A percentile compares a stretch with the other conserved stretches of the same genome.
Evolutionary conservation across 768 basidiomycete species (phyloP).

Genomic region (Phanerochaete carnosa): DNA sequence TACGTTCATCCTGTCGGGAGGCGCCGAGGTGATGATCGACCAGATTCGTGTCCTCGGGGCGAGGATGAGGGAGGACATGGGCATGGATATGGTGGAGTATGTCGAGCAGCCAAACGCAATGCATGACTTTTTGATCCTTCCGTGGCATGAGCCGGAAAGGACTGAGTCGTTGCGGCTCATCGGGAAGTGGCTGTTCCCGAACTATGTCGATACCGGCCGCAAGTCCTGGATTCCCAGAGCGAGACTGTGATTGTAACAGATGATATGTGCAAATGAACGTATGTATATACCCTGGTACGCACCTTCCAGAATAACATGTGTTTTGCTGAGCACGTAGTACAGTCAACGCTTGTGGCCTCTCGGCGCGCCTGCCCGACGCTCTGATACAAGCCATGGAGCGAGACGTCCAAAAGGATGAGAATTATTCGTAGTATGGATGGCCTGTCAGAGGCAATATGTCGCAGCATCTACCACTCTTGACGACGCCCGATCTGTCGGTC

Average conservation of each 20-base stretch:
- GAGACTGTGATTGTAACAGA: neutral
- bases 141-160: slow-evolving; percentile 26
- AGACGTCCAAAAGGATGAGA: too few species aligned
- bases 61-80: slow-evolving; percentile 31
- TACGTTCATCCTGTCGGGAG: slow-evolving; percentile 27
- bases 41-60: slow-evolving; percentile 27
- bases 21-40: slow-evolving; percentile 31
- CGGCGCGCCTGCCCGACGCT: too few species aligned
- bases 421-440: too few species aligned
- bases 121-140: slow-evolving; percentile 24
- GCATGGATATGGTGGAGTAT: slow-evolving; percentile 23
- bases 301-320: too few species aligned
- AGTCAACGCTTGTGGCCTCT: too few species aligned
- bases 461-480: too few species aligned
- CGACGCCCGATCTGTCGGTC: too few species aligned
- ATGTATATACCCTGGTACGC: neutral
- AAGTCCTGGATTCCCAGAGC: neutral
- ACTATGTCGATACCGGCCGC: neutral
- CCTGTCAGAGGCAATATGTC: too few species aligned
- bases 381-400: too few species aligned
- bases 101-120: slow-evolving; percentile 26
- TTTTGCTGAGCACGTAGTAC: too few species aligned
- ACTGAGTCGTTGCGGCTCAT: slow-evolving; percentile 17
- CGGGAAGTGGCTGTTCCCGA: slow-evolving; percentile 23
- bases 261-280: neutral